Conservation (phyloP, 2,329 filamentous ascomycete species). For the Ophiostoma quercus region DNA sequence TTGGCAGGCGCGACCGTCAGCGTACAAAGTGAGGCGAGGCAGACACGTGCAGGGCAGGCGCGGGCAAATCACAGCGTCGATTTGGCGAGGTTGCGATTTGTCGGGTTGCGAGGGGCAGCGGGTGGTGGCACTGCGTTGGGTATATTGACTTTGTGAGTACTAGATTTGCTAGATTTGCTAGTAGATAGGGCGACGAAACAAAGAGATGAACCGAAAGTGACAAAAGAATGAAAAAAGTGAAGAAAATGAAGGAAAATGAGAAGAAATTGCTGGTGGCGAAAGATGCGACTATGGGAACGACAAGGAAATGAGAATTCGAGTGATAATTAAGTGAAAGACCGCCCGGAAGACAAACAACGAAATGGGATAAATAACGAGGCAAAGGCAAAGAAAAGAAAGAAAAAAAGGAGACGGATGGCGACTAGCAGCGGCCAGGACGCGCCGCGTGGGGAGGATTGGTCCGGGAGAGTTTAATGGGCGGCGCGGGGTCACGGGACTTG, state of each 20-base stretch:
- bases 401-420: slow-evolving; percentile 2
- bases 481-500: slow-evolving; percentile 27
- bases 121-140: not conserved
- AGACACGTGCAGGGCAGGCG: not conserved
- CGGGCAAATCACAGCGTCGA: slow-evolving; percentile 4
- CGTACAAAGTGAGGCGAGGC: not conserved
- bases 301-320: not conserved
- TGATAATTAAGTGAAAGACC: not conserved
- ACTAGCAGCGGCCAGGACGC: slow-evolving; percentile 17
- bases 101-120: not conserved
- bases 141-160: too few relatives aligned
- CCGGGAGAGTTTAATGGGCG: slow-evolving; percentile 14
- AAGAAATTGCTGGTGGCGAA: not conserved
- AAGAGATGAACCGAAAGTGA: not conserved
- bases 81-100: not conserved
- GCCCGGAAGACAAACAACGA: not conserved
- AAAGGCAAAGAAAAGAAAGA: not conserved
- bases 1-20: not conserved
- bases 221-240: not conserved
- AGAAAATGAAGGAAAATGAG: not conserved
- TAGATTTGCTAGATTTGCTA: not conserved
- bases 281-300: not conserved
- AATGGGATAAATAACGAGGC: not conserved
- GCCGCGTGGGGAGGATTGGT: slow-evolving; percentile 19
- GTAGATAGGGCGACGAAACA: not conserved